A percentile compares a stretch with the other conserved stretches of the same genome.
phyloP scores from a whole-genome alignment of 2,329 filamentous ascomycete species.

The Dactylellina drechsleri region DNA sequence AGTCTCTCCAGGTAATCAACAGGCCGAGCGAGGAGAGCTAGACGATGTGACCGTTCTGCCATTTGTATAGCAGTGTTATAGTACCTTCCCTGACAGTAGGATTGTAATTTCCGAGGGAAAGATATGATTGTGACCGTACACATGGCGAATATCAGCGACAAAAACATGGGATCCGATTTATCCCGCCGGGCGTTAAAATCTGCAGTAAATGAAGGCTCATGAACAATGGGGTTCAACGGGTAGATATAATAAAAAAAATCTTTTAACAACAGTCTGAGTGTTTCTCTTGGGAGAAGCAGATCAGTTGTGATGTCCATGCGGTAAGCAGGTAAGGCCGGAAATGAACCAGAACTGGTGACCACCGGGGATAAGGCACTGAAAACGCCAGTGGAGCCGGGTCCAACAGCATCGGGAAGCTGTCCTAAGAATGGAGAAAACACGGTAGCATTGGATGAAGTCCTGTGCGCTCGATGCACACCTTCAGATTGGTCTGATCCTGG shows the following conservation, averaged over 20 bases:
- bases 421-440: slow-evolving; percentile 37
- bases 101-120: slow-evolving; percentile 52
- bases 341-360: slow-evolving; percentile 45
- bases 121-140: slow-evolving; percentile 52
- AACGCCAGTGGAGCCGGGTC: slow-evolving; percentile 32
- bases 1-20: slow-evolving; percentile 52
- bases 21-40: slow-evolving; percentile 44
- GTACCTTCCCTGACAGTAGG: slow-evolving; percentile 49
- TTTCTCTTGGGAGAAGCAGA: slow-evolving; percentile 39
- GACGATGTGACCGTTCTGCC: slow-evolving; percentile 43
- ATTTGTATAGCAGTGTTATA: slow-evolving; percentile 54
- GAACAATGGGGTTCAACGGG: slow-evolving; percentile 50
- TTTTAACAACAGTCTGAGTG: slow-evolving; percentile 41
- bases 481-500: slow-evolving; percentile 54
- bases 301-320: slow-evolving; percentile 53
- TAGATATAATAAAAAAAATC: slow-evolving; percentile 55
- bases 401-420: slow-evolving; percentile 44
- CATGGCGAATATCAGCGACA: slow-evolving; percentile 54
- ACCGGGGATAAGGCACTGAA: slow-evolving; percentile 49
- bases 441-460: slow-evolving; percentile 50
- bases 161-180: slow-evolving; percentile 50
- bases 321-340: slow-evolving; percentile 48
- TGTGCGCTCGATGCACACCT: slow-evolving; percentile 50
- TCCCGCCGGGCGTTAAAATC: slow-evolving; percentile 44
- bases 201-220: slow-evolving; percentile 48